These are phyloP conservation scores for Geosmithia flava DNA, from an alignment of 2,329 filamentous ascomycete species.

Conservation along the genomic window DNA sequence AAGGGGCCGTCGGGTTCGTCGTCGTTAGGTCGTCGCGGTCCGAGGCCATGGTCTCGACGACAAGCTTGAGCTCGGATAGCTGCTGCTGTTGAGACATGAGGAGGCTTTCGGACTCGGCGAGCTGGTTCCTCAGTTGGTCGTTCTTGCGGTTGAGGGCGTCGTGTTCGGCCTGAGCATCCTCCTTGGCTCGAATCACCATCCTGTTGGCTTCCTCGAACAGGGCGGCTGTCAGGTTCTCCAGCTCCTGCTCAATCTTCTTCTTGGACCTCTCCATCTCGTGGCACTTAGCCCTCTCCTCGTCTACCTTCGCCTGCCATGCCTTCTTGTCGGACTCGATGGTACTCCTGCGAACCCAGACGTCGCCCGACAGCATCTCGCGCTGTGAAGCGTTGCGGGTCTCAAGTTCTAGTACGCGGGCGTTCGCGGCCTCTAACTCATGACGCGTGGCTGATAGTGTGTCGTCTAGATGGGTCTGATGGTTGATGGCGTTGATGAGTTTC, in stretches of 20 bases:
- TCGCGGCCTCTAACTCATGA: conserved; percentile 67
- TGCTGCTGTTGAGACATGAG: conserved; percentile 89
- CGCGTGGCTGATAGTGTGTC: conserved; percentile 74
- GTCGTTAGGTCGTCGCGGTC: conserved; percentile 59
- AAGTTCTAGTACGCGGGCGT: conserved; percentile 53
- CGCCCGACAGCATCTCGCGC: conserved; percentile 59
- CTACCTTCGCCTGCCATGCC: conserved; percentile 42
- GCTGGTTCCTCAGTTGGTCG: conserved; percentile 73
- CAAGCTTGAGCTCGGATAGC: conserved; percentile 75
- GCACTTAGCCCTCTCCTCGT: conserved; percentile 55
- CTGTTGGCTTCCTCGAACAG: conserved; percentile 98
- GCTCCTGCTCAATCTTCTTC: conserved; percentile 79
- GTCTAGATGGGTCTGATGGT: conserved; percentile 85
- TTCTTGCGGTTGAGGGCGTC: conserved; percentile 74
- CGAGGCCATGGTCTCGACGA: conserved; percentile 77
- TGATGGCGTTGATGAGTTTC: conserved; percentile 95
- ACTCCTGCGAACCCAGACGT: conserved; percentile 63
- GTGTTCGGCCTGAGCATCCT: conserved; percentile 75
- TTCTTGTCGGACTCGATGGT: conserved; percentile 63
- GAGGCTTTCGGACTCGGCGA: conserved; percentile 76
- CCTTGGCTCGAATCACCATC: conserved; percentile 85
- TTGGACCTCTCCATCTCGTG: conserved; percentile 63
- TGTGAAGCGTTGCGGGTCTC: conserved; percentile 55
- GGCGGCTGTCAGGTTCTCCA: conserved; percentile 80
- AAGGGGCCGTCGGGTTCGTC: conserved; percentile 59